Percentiles rank a stretch among this genome's conserved stretches.
Conservation (phyloP, 441 rosid species). For the Eruca vesicaria region DNA sequence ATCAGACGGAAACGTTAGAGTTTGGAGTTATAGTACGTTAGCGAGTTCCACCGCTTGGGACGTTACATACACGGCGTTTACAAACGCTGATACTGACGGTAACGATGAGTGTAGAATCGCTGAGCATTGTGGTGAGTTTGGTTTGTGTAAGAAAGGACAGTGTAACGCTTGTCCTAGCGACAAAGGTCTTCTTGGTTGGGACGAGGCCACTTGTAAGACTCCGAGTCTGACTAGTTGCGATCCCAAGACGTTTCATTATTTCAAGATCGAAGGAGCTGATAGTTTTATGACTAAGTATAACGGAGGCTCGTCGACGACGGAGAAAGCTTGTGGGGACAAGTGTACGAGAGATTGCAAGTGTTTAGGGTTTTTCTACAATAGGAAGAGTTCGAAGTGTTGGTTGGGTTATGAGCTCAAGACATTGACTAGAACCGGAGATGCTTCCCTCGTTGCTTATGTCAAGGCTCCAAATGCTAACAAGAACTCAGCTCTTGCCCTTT, state of each 20-base stretch:
- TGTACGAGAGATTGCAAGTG: slow-evolving; percentile 62
- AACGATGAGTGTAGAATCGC: slow-evolving; percentile 54
- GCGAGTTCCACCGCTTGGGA: slow-evolving; percentile 48
- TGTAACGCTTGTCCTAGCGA: slow-evolving; percentile 60
- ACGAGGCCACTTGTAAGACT: slow-evolving; percentile 36
- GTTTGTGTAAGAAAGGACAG: slow-evolving; percentile 54
- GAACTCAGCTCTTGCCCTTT: slow-evolving; percentile 1
- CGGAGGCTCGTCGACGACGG: slow-evolving; percentile 43
- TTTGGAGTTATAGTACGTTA: slow-evolving; percentile 45
- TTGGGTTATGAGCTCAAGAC: slow-evolving; percentile 65
- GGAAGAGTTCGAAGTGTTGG: slow-evolving; percentile 59
- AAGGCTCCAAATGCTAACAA: slow-evolving; percentile 39
- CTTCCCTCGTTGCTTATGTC: slow-evolving; percentile 56
- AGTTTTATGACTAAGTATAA: slow-evolving; percentile 56
- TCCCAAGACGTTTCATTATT: slow-evolving; percentile 39
- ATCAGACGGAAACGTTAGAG: slow-evolving; percentile 50
- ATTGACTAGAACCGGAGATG: slow-evolving; percentile 44
- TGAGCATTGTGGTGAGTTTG: slow-evolving; percentile 49
- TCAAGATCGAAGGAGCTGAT: slow-evolving; percentile 59
- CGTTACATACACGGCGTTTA: slow-evolving; percentile 47
- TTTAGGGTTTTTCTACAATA: slow-evolving; percentile 62
- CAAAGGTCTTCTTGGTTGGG: slow-evolving; percentile 54
- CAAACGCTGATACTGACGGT: slow-evolving; percentile 29
- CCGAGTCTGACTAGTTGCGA: slow-evolving; percentile 39
- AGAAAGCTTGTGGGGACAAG: slow-evolving; percentile 45